Base-by-base conservation (phyloP, 2,329 filamentous ascomycete genomes). In the Colletotrichum brevisporum region DNA sequence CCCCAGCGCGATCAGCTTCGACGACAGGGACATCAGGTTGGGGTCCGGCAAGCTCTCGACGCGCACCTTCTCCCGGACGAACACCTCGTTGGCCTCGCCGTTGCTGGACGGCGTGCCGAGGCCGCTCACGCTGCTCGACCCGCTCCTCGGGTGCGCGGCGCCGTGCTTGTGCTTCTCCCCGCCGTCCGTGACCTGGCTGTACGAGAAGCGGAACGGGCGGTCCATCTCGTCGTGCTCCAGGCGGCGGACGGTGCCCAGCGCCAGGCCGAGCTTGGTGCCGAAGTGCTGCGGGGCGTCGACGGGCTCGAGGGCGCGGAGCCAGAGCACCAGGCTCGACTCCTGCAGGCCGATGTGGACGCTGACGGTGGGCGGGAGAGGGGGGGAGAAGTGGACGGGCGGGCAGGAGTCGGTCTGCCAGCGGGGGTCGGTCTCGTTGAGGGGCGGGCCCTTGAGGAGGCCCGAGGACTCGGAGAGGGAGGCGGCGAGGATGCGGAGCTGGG, bases 41-140 rank as follows among this genome's bases (percentile, higher is more conserved):
- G 95, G 95, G 78, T 98, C 95, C 63, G 94, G 93, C 43, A 69
- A 39, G 75, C 90, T 95, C 79, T 97, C 95, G 2, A 98, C 91
- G 48, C 92, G 87, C 5, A 97, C 89, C 82, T 98, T 98, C 78
- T 98, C 95, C 73, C 91, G 90, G 53, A 98, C 95, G 72, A 90
- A 91, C 3, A 98, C 94, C 70, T 96, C 90, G 3, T 80, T 78
- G 39, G 79, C 70, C 43, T 76, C 75, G 16, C 73, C 73, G 18
- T 21, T 63, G 24, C 63, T 70, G 8, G 67, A 69, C 2, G 67
- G 67, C 18, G 62, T 69, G 2, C 62, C 67, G 8, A 69, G 53
- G 4, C 67, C 67, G 13, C 55, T 66, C 6, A 57, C 51, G 9
- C 57, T 65, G 47, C 57, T 65, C n/a, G 41, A 39, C 21, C 51